Evolutionary conservation across 169 alveolate species (phyloP).

Genomic region (Perkinsus chesapeaki): DNA sequence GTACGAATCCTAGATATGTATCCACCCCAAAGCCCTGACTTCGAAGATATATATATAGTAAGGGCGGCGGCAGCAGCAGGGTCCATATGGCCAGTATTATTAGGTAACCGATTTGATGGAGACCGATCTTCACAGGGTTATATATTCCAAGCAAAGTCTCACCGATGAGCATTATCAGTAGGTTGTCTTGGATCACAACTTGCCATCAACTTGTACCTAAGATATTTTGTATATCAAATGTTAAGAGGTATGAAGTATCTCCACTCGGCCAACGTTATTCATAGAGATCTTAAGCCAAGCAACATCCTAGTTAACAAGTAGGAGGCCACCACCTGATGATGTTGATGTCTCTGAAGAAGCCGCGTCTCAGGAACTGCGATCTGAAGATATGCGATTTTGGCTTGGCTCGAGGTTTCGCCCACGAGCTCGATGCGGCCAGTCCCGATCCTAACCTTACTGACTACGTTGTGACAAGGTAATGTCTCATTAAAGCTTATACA

Average conservation of each 20-base stretch:
- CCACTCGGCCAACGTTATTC: conserved; percentile 90
- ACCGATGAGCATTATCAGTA: conserved; percentile 82
- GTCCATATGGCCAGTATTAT: background rate
- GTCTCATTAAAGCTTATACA: too few species aligned
- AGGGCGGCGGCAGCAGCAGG: background rate
- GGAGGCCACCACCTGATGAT: background rate
- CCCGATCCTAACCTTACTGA: conserved; percentile 32
- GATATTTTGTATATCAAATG: conserved; percentile 65
- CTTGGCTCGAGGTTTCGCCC: conserved; percentile 73
- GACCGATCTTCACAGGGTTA: conserved; percentile 80
- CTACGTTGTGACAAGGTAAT: conserved; percentile 71
- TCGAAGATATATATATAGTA: conserved; percentile 71
- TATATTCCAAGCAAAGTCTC: conserved; percentile 74
- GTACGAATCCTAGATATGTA: conserved; percentile 55
- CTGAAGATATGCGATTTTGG: conserved; percentile 95
- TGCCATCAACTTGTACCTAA: background rate
- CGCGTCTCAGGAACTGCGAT: conserved; percentile 80
- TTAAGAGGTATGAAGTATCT: conserved; percentile 79
- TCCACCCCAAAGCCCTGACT: conserved; percentile 64
- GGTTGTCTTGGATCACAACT: conserved; percentile 56
- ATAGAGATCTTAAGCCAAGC: conserved; percentile 97
- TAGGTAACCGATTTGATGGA: conserved; percentile 76
- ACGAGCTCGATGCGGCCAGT: conserved; percentile 10
- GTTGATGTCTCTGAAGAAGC: too few species aligned
- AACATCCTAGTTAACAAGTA: conserved; percentile 87